These are phyloP conservation scores for Hymenoscyphus albidus DNA, from an alignment of 2,329 filamentous ascomycete species.

Conservation along the genomic window DNA sequence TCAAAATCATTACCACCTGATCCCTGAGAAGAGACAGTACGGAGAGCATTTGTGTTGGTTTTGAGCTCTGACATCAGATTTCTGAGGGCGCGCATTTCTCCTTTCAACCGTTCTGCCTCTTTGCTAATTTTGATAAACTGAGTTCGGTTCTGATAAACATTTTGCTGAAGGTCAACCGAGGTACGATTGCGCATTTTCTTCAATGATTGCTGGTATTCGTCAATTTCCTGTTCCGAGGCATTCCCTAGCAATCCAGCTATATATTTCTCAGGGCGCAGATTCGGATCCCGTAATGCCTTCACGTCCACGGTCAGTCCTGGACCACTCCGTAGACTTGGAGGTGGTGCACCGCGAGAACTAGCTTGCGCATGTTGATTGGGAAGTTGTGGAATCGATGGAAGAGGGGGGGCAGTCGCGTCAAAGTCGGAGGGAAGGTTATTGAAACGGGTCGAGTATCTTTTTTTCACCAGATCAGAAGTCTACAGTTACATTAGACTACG, in stretches of 20 bases:
- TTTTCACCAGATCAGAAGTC: conserved; percentile 83
- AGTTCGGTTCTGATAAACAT: conserved; percentile 92
- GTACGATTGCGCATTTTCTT: conserved; percentile 32
- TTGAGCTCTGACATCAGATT: conserved; percentile 93
- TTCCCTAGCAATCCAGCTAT: conserved; percentile 40
- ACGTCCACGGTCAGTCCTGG: conserved; percentile 68
- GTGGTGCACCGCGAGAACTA: conserved; percentile 24
- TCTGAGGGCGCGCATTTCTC: conserved; percentile 86
- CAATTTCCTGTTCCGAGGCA: conserved; percentile 34
- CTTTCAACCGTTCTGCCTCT: conserved; percentile 95
- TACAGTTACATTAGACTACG: conserved; percentile 11
- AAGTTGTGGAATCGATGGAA: conserved; percentile 68
- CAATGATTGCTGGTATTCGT: conserved; percentile 32
- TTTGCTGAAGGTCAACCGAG: conserved; percentile 77
- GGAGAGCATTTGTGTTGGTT: conserved; percentile 64
- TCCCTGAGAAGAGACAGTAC: conserved; percentile 53
- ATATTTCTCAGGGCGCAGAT: conserved; percentile 76
- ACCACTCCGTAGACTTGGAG: conserved; percentile 33
- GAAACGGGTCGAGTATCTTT: conserved; percentile 90
- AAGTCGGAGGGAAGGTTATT: conserved; percentile 71
- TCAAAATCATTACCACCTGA: conserved; percentile 47
- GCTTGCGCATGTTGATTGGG: conserved; percentile 46
- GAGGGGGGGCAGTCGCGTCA: conserved; percentile 61
- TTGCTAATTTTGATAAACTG: conserved; percentile 99
- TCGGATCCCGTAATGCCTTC: conserved; percentile 74